Conservation (phyloP, 2,329 filamentous ascomycete genomes). For the Microsporum audouinii region DNA sequence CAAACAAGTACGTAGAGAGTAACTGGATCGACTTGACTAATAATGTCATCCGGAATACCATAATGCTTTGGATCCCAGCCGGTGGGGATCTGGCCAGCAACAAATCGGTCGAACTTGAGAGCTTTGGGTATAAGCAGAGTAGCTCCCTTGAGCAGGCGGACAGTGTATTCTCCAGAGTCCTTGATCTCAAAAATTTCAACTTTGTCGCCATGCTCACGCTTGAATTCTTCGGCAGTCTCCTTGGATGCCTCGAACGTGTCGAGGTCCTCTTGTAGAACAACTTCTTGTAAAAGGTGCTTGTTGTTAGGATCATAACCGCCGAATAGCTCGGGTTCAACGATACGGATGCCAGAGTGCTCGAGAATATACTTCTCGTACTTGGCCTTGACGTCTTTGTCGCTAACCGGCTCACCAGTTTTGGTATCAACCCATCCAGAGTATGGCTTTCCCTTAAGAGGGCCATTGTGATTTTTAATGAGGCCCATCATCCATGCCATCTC, state of each 20-base stretch:
- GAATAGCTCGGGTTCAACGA: slow-evolving; percentile 96
- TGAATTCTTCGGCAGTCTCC: slow-evolving; percentile 95
- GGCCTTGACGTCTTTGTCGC: slow-evolving; percentile 93
- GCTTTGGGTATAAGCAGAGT: slow-evolving; percentile 94
- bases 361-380: slow-evolving; percentile 97
- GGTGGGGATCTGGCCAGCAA: slow-evolving; percentile 91
- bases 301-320: slow-evolving; percentile 94
- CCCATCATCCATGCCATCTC: slow-evolving; percentile 99
- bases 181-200: slow-evolving; percentile 94
- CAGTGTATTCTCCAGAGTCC: slow-evolving; percentile 85
- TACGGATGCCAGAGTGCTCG: slow-evolving; percentile 90
- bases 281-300: slow-evolving; percentile 96
- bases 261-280: slow-evolving; percentile 92
- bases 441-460: slow-evolving; percentile 84
- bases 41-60: slow-evolving; percentile 93
- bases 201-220: slow-evolving; percentile 92
- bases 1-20: slow-evolving; percentile 91
- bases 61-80: slow-evolving; percentile 96
- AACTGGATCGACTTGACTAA: slow-evolving; percentile 92
- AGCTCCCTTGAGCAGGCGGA: slow-evolving; percentile 90
- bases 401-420: slow-evolving; percentile 88
- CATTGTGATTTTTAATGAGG: slow-evolving; percentile 97
- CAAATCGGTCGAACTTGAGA: slow-evolving; percentile 89
- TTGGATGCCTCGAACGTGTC: slow-evolving; percentile 96
- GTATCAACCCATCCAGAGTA: slow-evolving; percentile 93